Percentiles rank a stretch among this genome's conserved stretches.
Conservation (phyloP, 495 filamentous ascomycete species). For the Penicillium salamii region DNA sequence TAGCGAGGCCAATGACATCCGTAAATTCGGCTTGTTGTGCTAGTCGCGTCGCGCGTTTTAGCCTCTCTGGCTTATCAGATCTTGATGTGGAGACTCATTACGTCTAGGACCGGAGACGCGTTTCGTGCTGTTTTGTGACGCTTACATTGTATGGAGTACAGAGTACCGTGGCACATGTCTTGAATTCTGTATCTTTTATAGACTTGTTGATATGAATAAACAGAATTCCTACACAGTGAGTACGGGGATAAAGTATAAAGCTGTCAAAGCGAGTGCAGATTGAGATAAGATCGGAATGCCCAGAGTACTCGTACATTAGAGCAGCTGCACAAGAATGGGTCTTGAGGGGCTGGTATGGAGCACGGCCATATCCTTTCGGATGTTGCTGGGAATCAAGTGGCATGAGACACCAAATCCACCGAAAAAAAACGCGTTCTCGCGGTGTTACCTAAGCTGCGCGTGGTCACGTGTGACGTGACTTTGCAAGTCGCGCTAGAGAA, state of each 20-base stretch:
- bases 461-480: constrained; percentile 47
- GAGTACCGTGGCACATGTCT: too few relatives aligned
- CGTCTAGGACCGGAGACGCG: constrained; percentile 20
- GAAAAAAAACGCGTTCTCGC: constrained; percentile 3
- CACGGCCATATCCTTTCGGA: constrained; percentile 24
- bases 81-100: constrained; percentile 22
- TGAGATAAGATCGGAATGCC: constrained; percentile 10
- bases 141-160: too few relatives aligned
- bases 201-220: too few relatives aligned
- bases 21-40: constrained; percentile 24
- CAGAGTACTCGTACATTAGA: background rate
- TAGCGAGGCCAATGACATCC: constrained; percentile 18
- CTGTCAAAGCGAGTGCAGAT: too few relatives aligned
- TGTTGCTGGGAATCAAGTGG: constrained; percentile 25
- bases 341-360: constrained; percentile 7
- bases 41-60: constrained; percentile 24
- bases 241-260: background rate
- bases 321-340: constrained; percentile 22
- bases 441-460: constrained; percentile 19
- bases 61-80: constrained; percentile 26
- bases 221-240: too few relatives aligned
- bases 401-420: constrained; percentile 18
- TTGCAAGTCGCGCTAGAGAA: constrained; percentile 43
- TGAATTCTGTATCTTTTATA: background rate
- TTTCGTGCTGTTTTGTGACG: too few relatives aligned